Percentiles rank a stretch among this genome's conserved stretches.
phyloP scores from a whole-genome alignment of 2,329 filamentous ascomycete species.

The Penicillium sp. region DNA sequence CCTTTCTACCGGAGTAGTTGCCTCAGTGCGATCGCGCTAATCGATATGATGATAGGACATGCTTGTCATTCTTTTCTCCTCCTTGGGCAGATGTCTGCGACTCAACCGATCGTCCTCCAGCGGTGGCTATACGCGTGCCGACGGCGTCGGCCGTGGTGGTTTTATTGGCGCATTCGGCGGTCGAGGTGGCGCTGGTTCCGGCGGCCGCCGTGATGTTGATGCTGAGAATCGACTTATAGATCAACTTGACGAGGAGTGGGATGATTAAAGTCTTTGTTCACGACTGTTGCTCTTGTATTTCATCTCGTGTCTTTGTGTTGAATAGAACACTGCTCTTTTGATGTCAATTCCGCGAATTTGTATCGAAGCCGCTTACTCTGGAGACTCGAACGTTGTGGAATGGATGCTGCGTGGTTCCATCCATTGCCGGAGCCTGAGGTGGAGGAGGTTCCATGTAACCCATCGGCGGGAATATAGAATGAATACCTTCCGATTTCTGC shows the following conservation, averaged over 20 bases:
- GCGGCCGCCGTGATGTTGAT: constrained; percentile 47
- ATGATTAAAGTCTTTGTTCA: constrained; percentile 49
- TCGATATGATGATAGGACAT: constrained; percentile 37
- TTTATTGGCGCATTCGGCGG: constrained; percentile 35
- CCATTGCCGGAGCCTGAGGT: too few relatives aligned
- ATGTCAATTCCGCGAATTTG: too few relatives aligned
- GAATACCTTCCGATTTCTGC: too few relatives aligned
- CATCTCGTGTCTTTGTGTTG: too few relatives aligned
- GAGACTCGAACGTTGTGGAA: too few relatives aligned
- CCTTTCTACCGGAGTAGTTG: too few relatives aligned
- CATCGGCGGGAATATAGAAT: too few relatives aligned
- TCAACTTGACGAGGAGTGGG: constrained; percentile 95
- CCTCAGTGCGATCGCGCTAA: constrained; percentile 9
- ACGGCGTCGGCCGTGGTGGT: constrained; percentile 21
- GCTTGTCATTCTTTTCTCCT: constrained; percentile 43
- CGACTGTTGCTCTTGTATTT: neutral
- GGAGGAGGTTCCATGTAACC: too few relatives aligned
- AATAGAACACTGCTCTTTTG: too few relatives aligned
- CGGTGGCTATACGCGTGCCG: constrained; percentile 31
- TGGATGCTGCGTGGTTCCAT: too few relatives aligned
- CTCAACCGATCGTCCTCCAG: constrained; percentile 26
- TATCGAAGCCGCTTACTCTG: too few relatives aligned
- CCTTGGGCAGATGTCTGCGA: constrained; percentile 37
- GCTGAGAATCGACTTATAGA: constrained; percentile 94
- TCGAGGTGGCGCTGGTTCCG: constrained; percentile 15